Conservation (phyloP, 768 basidiomycete species). For the Termitomyces sp. region DNA sequence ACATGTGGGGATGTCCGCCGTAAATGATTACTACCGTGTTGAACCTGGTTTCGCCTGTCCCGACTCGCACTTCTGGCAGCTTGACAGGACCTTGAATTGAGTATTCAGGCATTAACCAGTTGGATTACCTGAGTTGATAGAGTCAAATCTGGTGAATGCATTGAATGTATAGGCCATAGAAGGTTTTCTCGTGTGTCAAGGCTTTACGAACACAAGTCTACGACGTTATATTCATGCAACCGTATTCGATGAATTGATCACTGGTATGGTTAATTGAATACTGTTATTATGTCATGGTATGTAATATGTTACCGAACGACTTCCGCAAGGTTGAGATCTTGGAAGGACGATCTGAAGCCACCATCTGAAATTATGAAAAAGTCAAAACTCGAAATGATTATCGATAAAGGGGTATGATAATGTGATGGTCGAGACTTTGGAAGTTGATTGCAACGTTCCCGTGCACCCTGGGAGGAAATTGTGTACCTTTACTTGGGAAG, state of each 20-base stretch:
- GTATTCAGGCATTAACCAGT: neutral
- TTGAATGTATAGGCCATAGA: neutral
- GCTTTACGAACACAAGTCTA: neutral
- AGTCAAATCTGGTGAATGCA: neutral
- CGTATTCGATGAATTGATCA: conserved; percentile 1
- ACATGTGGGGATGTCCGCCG: conserved; percentile 6
- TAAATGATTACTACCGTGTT: neutral
- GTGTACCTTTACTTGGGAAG: neutral
- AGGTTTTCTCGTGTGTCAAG: neutral
- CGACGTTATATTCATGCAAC: too few relatives aligned
- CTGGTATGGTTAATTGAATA: too few relatives aligned
- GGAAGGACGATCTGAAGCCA: conserved; percentile 1
- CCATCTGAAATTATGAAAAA: neutral
- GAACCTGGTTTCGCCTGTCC: conserved; percentile 3
- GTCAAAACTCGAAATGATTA: conserved; percentile 8
- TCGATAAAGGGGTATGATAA: conserved; percentile 11
- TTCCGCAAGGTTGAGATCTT: conserved; percentile 6
- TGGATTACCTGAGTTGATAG: neutral
- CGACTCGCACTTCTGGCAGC: conserved; percentile 5
- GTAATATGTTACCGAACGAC: neutral
- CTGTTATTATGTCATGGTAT: neutral
- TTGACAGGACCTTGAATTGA: neutral
- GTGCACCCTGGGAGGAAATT: neutral
- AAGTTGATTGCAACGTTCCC: neutral
- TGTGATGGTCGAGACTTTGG: neutral